phyloP scores from a whole-genome alignment of 495 filamentous ascomycete genomes.

The Penicillium steckii region DNA sequence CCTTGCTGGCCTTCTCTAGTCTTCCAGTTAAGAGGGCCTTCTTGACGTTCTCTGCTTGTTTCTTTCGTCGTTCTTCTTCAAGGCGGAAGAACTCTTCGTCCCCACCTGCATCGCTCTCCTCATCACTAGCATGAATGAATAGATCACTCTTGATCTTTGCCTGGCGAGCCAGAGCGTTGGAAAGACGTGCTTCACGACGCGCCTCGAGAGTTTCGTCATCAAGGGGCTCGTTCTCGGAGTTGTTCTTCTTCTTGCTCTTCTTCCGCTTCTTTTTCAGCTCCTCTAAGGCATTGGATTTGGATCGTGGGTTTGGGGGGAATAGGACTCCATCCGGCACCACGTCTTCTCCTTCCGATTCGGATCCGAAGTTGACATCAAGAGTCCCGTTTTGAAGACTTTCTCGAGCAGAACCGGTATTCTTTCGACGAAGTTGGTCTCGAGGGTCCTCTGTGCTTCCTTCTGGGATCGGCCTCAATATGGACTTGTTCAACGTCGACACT shows the following conservation, averaged over 20 bases:
- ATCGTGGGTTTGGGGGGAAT: slow-evolving; percentile 59
- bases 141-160: slow-evolving; percentile 79
- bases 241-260: slow-evolving; percentile 37
- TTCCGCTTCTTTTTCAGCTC: slow-evolving; percentile 54
- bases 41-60: slow-evolving; percentile 47
- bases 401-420: slow-evolving; percentile 47
- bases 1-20: slow-evolving; percentile 43
- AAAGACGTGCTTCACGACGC: slow-evolving; percentile 52
- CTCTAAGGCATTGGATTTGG: slow-evolving; percentile 47
- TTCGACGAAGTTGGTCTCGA: slow-evolving; percentile 72
- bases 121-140: slow-evolving; percentile 76
- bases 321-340: slow-evolving; percentile 59
- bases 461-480: slow-evolving; percentile 69
- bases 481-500: slow-evolving; percentile 63
- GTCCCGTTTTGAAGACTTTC: slow-evolving; percentile 37
- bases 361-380: slow-evolving; percentile 53
- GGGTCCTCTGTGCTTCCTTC: slow-evolving; percentile 68
- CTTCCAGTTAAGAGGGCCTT: slow-evolving; percentile 53
- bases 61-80: slow-evolving; percentile 59
- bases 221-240: slow-evolving; percentile 38
- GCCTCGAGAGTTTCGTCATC: slow-evolving; percentile 52
- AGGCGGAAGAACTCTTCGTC: slow-evolving; percentile 67
- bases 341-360: slow-evolving; percentile 60
- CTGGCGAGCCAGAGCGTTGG: slow-evolving; percentile 60
- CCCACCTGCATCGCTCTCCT: slow-evolving; percentile 69